Evolutionary conservation across 345 rosid species (phyloP), one percentile per base, ranked within the genome.

Genomic region (Pistacia atlantica): DNA sequence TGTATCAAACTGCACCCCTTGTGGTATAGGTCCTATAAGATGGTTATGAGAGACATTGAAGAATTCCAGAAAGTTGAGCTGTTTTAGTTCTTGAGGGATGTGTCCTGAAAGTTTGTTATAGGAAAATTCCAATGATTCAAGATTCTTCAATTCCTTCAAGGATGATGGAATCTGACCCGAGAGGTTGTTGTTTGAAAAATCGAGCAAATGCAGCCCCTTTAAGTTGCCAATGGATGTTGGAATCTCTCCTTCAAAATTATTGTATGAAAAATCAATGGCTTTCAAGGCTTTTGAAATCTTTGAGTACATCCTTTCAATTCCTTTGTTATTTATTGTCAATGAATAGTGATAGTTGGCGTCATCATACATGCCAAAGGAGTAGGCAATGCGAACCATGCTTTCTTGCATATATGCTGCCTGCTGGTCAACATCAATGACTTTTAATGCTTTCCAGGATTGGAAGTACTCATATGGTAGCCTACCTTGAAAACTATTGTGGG

Each of bases 81-180:
- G 20, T 1, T 20, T 56, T 1, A 86, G 63, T 46, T 75, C 38
- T 8, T 59, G 55, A 60, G 85, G 84, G 12, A 86, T 80, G 1
- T 42, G 3, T 18, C 84, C 80, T 0, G 64, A 77, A 48, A 83
- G 72, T n/a, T 45, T 31, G 74, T 81, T 86, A 0, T 9, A 28
- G 16, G 86, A 81, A 14, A 81, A 75, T 33, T 83, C 86, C 11
- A 81, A 33, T 0, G 82, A 67, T 72, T 77, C 74, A 51, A 81
- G 79, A 0, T 31, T 11, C 0, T 38, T 13, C 3, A 84, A 35
- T 2, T 70, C 37, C 3, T 28, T 75, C 20, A 84, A 14, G 1
- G 70, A 65, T 5, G 60, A 37, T 1, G 85, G 82, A 52, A 77
- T 72, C 2, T 52, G 65, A 11, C 83, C 65, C 0, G 62, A 52